phyloP scores from a whole-genome alignment of 2,329 filamentous ascomycete species.

The Chrysoporthe austroafricana region DNA sequence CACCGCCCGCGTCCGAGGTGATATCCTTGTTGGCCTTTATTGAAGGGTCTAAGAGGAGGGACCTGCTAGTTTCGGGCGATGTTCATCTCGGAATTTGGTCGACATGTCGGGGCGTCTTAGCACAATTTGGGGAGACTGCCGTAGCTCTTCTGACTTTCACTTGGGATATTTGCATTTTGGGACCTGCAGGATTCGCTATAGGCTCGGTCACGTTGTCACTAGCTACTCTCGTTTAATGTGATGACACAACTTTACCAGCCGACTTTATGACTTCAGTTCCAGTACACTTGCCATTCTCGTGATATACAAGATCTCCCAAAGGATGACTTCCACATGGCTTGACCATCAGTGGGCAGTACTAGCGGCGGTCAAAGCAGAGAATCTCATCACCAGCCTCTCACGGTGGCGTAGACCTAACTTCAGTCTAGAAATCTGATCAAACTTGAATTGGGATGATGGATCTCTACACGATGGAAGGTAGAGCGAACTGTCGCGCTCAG shows the following conservation, averaged over 20 bases:
- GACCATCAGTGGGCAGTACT: too few species aligned
- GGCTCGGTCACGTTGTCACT: slow-evolving; percentile 21
- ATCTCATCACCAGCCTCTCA: too few species aligned
- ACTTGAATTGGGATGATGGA: too few species aligned
- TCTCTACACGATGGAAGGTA: too few species aligned
- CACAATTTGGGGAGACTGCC: slow-evolving; percentile 15
- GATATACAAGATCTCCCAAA: not conserved
- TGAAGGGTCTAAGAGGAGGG: slow-evolving; percentile 33
- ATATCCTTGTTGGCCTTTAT: slow-evolving; percentile 63
- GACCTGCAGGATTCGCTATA: slow-evolving; percentile 17
- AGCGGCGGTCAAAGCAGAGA: too few species aligned
- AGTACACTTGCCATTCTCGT: not conserved
- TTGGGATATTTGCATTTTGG: slow-evolving; percentile 23
- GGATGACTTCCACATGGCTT: too few species aligned
- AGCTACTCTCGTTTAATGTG: slow-evolving; percentile 24
- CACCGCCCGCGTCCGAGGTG: slow-evolving; percentile 62
- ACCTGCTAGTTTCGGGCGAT: slow-evolving; percentile 9
- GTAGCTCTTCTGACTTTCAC: slow-evolving; percentile 25
- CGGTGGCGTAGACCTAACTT: too few species aligned
- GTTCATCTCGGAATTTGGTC: slow-evolving; percentile 18
- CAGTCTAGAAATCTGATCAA: too few species aligned
- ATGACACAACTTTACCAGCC: not conserved
- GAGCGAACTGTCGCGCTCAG: too few species aligned
- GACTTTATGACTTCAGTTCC: not conserved
- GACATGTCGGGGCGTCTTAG: slow-evolving; percentile 18